Base-by-base conservation (phyloP, 192 early-diverging fungal species). In the Coemansia erecta region DNA sequence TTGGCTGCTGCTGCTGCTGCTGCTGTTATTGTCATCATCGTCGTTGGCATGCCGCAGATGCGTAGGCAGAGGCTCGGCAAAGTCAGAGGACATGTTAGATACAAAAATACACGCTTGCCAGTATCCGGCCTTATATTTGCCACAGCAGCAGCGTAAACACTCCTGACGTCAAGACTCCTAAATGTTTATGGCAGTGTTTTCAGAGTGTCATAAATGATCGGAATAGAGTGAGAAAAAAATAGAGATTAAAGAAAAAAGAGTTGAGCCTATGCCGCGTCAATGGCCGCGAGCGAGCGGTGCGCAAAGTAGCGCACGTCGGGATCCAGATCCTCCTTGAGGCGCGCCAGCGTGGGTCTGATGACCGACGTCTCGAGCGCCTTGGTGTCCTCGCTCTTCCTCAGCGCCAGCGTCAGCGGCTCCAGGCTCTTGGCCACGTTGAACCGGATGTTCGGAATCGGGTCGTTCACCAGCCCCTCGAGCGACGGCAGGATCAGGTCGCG, bases 401-500 rank as follows among this genome's bases (percentile, higher is more conserved):
- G 82, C 7, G 92, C 77, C 12, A 87, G 90, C 39, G 90, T 85
- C 71, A 99, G 75, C 2, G 86, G 81, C 72, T 94, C 92, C 62
- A 95, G 82, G 49, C 90, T 89, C 71, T 99, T 99, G 42, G 94
- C 94, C 12, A 98, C 95, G 58, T 98, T 99, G 86, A 99, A 99
- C 35, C 97, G 90, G 66, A 99, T 99, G 73, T 99, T 99, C 57
- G 97, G 97, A 57, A 99, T 98, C 11, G 93, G 92, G 68, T 99
- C 97, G 13, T 84, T 83, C 31, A 90, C 87, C 49, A 98, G 85
- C 46, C 73, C 84, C 56, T 85, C 86, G 44, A 97, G 84, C 9
- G 92, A 89, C 12, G 97, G 97, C 54, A 99, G 63, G 53, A 98
- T 90, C 61, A 85, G 81, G 51, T 94, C 92, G 58, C 87, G 88